Percentiles rank a stretch among this genome's conserved stretches.
Evolutionary conservation across 805 yeast species (phyloP).

Genomic region (Cyberlindnera japonica): DNA sequence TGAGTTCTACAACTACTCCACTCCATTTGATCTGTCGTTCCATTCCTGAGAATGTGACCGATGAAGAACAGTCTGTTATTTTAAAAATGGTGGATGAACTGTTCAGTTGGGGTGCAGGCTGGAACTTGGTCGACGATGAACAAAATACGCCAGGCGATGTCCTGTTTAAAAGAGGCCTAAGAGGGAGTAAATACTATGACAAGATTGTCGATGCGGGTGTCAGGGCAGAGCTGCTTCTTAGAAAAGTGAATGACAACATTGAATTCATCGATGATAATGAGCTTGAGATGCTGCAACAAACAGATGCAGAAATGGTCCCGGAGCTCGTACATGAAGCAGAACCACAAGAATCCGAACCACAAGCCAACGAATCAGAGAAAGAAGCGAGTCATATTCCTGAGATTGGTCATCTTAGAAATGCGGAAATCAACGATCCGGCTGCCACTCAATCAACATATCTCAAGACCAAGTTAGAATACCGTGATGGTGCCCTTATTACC

Average conservation of each 20-base stretch:
- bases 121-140: constrained; percentile 74
- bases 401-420: constrained; percentile 26
- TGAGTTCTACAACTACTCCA: constrained; percentile 66
- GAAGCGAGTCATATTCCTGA: constrained; percentile 10
- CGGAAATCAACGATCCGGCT: constrained; percentile 49
- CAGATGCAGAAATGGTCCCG: constrained; percentile 15
- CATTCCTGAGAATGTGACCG: constrained; percentile 37
- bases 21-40: constrained; percentile 64
- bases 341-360: constrained; percentile 12
- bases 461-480: constrained; percentile 62
- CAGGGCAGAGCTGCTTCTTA: constrained; percentile 75
- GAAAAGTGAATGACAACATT: constrained; percentile 61
- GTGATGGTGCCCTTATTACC: constrained; percentile 67
- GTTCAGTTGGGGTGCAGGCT: constrained; percentile 86
- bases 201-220: constrained; percentile 79
- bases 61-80: constrained; percentile 44
- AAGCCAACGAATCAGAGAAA: constrained; percentile 16
- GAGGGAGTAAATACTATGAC: constrained; percentile 41
- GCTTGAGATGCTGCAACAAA: constrained; percentile 21
- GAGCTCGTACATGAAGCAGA: not conserved
- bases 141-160: constrained; percentile 85
- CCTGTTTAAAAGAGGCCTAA: constrained; percentile 48
- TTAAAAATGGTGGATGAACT: constrained; percentile 56
- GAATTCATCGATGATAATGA: constrained; percentile 47
- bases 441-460: constrained; percentile 62